These are phyloP conservation scores for Candida methanosorbosa DNA, from an alignment of 805 yeast genomes.

Conservation along the genomic window DNA sequence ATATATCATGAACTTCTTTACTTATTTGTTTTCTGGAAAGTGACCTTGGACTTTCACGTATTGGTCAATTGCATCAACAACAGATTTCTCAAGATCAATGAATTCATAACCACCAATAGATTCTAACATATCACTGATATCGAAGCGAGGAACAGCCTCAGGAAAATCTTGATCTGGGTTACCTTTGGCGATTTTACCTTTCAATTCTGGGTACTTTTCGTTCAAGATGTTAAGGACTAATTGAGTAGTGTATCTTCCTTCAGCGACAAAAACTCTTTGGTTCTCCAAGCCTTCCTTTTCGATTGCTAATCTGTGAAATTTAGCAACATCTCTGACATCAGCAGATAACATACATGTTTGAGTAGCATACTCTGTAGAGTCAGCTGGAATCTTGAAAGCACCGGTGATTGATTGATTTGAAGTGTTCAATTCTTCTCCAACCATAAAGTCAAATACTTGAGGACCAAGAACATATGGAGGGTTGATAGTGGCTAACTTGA, in stretches of 20 bases:
- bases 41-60: neutral
- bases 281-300: constrained; percentile 15
- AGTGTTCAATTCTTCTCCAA: constrained; percentile 19
- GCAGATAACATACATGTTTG: constrained; percentile 11
- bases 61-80: neutral
- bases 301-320: constrained; percentile 37
- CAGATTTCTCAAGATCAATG: neutral
- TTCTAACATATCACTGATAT: neutral
- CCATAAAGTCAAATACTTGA: constrained; percentile 28
- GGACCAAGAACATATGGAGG: constrained; percentile 34
- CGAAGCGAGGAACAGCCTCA: neutral
- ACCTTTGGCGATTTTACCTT: too few species aligned
- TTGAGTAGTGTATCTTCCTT: constrained; percentile 20
- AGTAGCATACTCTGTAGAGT: constrained; percentile 9
- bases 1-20: too few species aligned
- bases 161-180: constrained; percentile 1
- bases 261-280: constrained; percentile 23
- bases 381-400: too few species aligned
- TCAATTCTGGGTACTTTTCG: constrained; percentile 29
- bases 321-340: constrained; percentile 42
- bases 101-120: neutral
- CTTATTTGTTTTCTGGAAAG: too few species aligned
- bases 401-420: constrained; percentile 25
- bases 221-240: constrained; percentile 20
- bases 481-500: constrained; percentile 21